Evolutionary conservation across 176 grass and related monocot species (phyloP), one percentile per base, ranked within the genome.

Genomic region (Neostapfia colusana): DNA sequence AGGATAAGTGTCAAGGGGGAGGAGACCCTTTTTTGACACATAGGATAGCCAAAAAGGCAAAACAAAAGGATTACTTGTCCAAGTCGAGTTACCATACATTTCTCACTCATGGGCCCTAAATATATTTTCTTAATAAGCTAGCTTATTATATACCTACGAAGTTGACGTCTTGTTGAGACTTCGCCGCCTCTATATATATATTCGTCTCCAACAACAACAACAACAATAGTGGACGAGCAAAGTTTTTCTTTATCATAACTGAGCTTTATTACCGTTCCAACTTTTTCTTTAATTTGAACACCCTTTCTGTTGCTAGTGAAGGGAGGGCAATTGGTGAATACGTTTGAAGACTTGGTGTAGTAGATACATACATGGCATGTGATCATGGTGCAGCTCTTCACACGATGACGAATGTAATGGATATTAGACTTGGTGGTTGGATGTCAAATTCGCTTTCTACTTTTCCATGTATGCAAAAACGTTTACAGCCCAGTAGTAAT

Each of bases 141-240:
- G 11, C 11, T 66, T 66, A 41, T 41, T 10, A 7, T 41, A 10
- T 41, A 66, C 21, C 48, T 67, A 51, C 1, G 11, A 41, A 81
- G 34, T 62, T 49, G 55, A 20, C 53, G 0, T 4, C 43, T 53
- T 64, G n/a, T 63, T 8, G 13, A 72, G 14, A 46, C 61, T 20
- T 70, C 35, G 21, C 51, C 39, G 0, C 26, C 31, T 36, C 70
- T 58, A n/a, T n/a, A n/a, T n/a, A n/a, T n/a, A n/a, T n/a, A 0
- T 1, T 26, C 7, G 2, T 36, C 31, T 62, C 26, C 73, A 76
- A 83, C 21, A 68, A 48, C 81, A 31, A 68, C 73, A 76, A 83
- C 21, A 68, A 48, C 81, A 31, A 68, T 10, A 54, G 48, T 10
- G 14, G 63, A 83, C 46, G 27, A 27, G n/a, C 35, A 65, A 45